These are phyloP conservation scores for Vitrella brassicaformis DNA, from an alignment of 73 alveolate genomes.

Conservation along the genomic window DNA sequence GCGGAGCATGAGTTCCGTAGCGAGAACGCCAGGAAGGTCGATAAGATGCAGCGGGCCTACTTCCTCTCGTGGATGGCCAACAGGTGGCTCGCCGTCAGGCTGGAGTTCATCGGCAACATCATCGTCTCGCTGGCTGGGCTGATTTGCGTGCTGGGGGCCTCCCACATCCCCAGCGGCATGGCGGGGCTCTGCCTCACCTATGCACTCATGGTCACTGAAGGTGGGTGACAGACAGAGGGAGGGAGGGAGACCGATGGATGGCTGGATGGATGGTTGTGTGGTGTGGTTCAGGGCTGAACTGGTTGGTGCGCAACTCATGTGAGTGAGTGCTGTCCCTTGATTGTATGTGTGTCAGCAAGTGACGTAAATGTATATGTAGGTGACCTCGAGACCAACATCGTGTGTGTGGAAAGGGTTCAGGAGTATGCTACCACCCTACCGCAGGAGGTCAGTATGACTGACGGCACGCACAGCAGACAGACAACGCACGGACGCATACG, in stretches of 20 bases:
- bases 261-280: too few relatives aligned
- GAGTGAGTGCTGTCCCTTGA: too few relatives aligned
- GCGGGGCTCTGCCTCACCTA: conserved; percentile 30
- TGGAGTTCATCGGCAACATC: conserved; percentile 27
- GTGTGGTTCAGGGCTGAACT: conserved; percentile 15
- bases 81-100: conserved; percentile 31
- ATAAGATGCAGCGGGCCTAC: conserved; percentile 9
- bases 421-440: conserved; percentile 1
- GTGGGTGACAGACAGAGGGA: too few relatives aligned
- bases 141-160: not conserved
- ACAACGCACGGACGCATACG: not conserved
- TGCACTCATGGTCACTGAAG: conserved; percentile 23
- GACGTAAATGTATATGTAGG: too few relatives aligned
- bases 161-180: not conserved
- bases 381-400: conserved; percentile 33
- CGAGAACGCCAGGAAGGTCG: not conserved
- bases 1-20: not conserved
- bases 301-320: conserved; percentile 35
- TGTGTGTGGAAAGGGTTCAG: conserved; percentile 24
- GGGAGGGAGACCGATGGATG: too few relatives aligned
- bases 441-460: not conserved
- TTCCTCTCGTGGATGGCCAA: conserved; percentile 12
- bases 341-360: not conserved
- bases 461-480: not conserved
- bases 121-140: not conserved